Base-by-base conservation (phyloP, 768 basidiomycete genomes). In the Harrya chromipes region DNA sequence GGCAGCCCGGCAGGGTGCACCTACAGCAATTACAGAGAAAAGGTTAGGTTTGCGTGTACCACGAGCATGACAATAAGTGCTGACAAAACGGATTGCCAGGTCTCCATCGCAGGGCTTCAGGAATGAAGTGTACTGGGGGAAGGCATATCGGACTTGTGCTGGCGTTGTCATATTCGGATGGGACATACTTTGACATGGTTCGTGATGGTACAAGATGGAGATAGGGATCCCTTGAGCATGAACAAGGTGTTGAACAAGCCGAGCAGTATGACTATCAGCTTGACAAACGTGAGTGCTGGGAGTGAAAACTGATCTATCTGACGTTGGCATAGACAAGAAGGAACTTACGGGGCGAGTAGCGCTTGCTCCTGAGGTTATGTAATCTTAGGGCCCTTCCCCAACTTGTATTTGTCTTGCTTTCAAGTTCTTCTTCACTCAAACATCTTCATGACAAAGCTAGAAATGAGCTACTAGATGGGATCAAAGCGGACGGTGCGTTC, bases 311-410 rank as follows among this genome's bases (percentile, higher is more conserved):
- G 23, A 42, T 42, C 19, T 27, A 11, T 27, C 27, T 11, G 10
- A 27, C 27, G 23, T 23, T 23, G 23, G 23, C 23, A 23, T 23
- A 23, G 23, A 23, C 23, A 6, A 23, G 23, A 23, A 4, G 23
- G 23, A 23, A 23, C 23, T 23, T 23, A 23, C 23, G 6, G 6
- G 23, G 6, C 23, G 6, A 23, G 23, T 23, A 23, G 23, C 23
- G 23, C 23, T 23, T 23, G 23, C 23, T 23, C 23, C 3, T 23
- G 23, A 23, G 23, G 23, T 23, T 23, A 23, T 23, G 23, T 20
- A 94, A 97, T 65, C 82, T 94, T 48, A 72, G n/a, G n/a, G n/a
- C 76, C 11, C 78, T 95, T 16, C 78, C 94, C 1, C 87, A 95
- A 60, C 80, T 86, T 62, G 73, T 87, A 12, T 97, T 90, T 59